phyloP scores from a whole-genome alignment of 129 eudicot genomes.

The Pittosporum tobira region DNA sequence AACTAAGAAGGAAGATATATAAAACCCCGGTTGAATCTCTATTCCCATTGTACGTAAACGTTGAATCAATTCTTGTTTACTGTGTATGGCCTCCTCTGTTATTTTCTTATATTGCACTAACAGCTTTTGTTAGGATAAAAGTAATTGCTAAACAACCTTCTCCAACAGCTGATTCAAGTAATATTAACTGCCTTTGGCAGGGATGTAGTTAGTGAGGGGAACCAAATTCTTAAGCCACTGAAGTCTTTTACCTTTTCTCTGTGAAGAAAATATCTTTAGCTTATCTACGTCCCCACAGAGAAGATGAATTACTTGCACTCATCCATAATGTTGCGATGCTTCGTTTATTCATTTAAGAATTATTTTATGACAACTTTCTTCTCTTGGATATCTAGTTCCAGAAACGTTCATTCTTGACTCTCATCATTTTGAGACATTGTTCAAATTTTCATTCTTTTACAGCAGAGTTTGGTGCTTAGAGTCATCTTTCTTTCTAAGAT shows the following conservation, averaged over 20 bases:
- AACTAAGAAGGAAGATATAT: constrained; percentile 78
- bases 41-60: constrained; percentile 66
- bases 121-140: no score
- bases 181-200: not conserved
- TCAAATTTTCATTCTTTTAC: not conserved
- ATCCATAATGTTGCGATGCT: not conserved
- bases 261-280: not conserved
- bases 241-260: not conserved
- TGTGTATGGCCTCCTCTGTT: not conserved
- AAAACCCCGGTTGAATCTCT: constrained; percentile 84
- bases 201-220: not conserved
- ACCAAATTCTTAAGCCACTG: not conserved
- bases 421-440: not conserved
- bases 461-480: not conserved
- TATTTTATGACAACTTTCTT: no score
- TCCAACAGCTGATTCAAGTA: not conserved
- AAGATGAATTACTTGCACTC: not conserved
- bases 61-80: not conserved
- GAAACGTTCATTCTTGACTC: not conserved
- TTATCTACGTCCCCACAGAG: constrained; percentile 1
- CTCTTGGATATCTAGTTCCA: no score
- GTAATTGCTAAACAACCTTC: constrained; percentile 3
- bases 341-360: not conserved
- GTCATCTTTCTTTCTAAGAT: not conserved
- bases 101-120: no score